phyloP scores from a whole-genome alignment of 257 asterid species.

The Gentiana straminea region DNA sequence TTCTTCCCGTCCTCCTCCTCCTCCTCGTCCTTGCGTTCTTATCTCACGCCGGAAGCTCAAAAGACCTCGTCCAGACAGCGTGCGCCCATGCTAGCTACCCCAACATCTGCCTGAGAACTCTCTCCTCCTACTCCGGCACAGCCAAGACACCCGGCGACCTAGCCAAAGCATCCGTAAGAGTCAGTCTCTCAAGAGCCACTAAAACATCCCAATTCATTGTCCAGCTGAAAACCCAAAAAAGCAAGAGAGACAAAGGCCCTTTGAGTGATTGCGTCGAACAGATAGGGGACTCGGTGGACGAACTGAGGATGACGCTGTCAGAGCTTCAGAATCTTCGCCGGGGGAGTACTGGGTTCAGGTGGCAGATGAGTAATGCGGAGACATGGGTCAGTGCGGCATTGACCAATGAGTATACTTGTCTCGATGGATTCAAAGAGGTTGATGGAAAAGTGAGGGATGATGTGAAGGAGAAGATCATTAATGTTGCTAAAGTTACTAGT shows the following conservation, averaged over 20 bases:
- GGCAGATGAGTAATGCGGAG: conserved; percentile 75
- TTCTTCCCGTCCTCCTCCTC: neutral
- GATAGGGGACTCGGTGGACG: conserved; percentile 56
- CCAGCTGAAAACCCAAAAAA: conserved; percentile 21
- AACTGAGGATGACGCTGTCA: conserved; percentile 47
- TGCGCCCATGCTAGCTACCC: conserved; percentile 95
- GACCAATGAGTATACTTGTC: conserved; percentile 81
- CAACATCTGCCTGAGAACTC: conserved; percentile 61
- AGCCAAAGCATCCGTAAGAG: conserved; percentile 58
- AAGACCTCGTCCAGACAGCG: conserved; percentile 45
- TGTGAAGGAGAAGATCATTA: conserved; percentile 42
- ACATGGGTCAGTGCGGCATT: conserved; percentile 97
- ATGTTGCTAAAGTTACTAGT: conserved; percentile 74
- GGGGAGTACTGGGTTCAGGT: conserved; percentile 15
- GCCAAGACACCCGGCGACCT: conserved; percentile 60
- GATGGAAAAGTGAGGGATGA: conserved; percentile 41
- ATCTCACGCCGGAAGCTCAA: conserved; percentile 1
- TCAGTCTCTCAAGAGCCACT: conserved; percentile 52
- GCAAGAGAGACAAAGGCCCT: conserved; percentile 44
- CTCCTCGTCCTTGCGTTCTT: neutral
- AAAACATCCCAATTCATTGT: conserved; percentile 31
- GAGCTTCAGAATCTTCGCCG: conserved; percentile 51
- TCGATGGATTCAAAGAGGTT: conserved; percentile 75
- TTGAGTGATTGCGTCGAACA: conserved; percentile 64
- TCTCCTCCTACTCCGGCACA: conserved; percentile 52